Base-by-base conservation (phyloP, 2,329 filamentous ascomycete species). In the Calonectria hawksworthii region DNA sequence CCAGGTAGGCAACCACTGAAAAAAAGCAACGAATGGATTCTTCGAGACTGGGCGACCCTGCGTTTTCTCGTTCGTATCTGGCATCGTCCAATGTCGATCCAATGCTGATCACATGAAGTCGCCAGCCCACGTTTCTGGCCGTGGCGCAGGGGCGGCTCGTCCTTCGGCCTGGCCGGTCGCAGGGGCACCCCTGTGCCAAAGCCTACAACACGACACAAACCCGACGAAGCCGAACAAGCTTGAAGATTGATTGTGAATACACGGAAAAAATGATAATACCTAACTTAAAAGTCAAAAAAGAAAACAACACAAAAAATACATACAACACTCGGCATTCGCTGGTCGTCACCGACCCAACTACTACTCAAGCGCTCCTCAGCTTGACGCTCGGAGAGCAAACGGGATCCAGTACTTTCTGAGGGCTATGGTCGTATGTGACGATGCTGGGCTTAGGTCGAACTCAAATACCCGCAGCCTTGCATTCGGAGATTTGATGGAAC, bases 291-390 rank as follows among this genome's bases (percentile, higher is more conserved):
- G n/a, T 36, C 30, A 36, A 23, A 34, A 41, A 18, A 21, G 9
- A 14, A 16, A 13, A 38, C 9, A 21, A 59, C 4, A 26, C n/a
- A 59, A 26, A 26, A 26, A 36, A 34, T 9, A 61, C 56, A 61
- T 61, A 61, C 56, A 61, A 61, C 56, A 61, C 56, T 41, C 56
- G 56, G 56, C 56, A 23, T 56, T 56, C 52, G 52, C 52, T 56
- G 30, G 52, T 56, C 52, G 52, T 56, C 52, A 56, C 52, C 52
- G 52, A 56, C 52, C 52, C 30, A 56, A 36, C 52, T 56, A 56
- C 52, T 56, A 56, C 52, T 56, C 52, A 36, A 56, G 52, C 52
- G 52, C 52, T 56, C 52, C 52, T 56, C 52, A 56, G 30, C 52
- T 56, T 56, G 28, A 56, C 52, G 30, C 28, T 56, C 52, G 52